These are phyloP conservation scores for Calycina herbarum DNA, from an alignment of 2,329 filamentous ascomycete species.

Conservation along the genomic window DNA sequence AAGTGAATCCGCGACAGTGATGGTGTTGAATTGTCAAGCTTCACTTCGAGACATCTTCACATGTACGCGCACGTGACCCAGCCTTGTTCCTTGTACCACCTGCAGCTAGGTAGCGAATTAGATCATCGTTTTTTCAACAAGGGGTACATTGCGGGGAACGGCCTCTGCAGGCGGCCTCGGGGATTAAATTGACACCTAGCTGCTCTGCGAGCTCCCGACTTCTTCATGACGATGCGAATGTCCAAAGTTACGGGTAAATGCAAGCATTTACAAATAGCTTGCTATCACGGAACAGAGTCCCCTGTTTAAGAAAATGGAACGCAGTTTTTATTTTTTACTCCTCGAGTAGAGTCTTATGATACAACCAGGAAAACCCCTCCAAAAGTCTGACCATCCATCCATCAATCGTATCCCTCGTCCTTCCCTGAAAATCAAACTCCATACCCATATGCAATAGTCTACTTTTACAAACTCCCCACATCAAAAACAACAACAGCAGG, in stretches of 20 bases:
- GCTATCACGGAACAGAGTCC: too few relatives aligned
- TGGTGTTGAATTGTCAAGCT: neutral
- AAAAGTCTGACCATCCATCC: neutral
- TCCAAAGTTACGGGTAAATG: too few relatives aligned
- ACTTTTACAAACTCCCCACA: conserved; percentile 21
- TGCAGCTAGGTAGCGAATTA: too few relatives aligned
- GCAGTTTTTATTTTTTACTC: neutral
- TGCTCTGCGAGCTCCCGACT: too few relatives aligned
- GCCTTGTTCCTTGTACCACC: neutral
- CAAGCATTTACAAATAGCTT: too few relatives aligned
- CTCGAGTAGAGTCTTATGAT: conserved; percentile 15
- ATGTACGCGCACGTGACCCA: neutral
- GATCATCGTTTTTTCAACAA: neutral
- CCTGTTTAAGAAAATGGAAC: neutral
- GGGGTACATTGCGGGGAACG: neutral
- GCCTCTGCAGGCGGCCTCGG: neutral
- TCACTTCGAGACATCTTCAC: neutral
- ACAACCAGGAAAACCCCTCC: conserved; percentile 12
- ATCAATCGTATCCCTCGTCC: neutral
- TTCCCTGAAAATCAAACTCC: conserved; percentile 8
- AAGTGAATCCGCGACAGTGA: conserved; percentile 1
- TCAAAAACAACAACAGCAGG: neutral
- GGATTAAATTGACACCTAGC: too few relatives aligned
- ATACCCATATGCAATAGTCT: conserved; percentile 10
- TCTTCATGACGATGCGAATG: too few relatives aligned